These are phyloP conservation scores for Brassica nigra DNA, from an alignment of 345 rosid species.

Conservation along the genomic window DNA sequence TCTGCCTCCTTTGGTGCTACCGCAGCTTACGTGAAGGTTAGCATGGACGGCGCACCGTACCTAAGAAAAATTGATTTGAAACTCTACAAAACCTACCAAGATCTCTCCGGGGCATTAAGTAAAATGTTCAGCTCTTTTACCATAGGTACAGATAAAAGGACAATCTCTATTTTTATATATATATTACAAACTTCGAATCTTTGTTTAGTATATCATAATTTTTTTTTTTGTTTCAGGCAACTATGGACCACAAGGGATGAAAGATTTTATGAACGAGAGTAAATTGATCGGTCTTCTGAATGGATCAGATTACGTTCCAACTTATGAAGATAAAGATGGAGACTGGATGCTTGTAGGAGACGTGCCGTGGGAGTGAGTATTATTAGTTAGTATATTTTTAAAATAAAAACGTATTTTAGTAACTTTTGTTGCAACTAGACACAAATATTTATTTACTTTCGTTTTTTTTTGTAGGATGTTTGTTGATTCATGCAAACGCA, in stretches of 20 bases:
- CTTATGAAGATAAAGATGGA: slow-evolving; percentile 86
- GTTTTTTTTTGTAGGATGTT: slow-evolving; percentile 54
- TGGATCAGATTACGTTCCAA: slow-evolving; percentile 80
- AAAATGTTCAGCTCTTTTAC: slow-evolving; percentile 90
- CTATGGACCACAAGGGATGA: slow-evolving; percentile 74
- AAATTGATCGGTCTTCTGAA: slow-evolving; percentile 72
- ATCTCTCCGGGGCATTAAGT: slow-evolving; percentile 71
- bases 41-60: slow-evolving; percentile 94
- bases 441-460: background rate
- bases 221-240: slow-evolving; percentile 45
- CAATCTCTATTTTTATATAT: background rate
- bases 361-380: slow-evolving; percentile 88
- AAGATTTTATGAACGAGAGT: slow-evolving; percentile 83
- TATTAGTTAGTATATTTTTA: too few relatives aligned
- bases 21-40: slow-evolving; percentile 69
- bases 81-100: slow-evolving; percentile 66
- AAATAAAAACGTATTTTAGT: background rate
- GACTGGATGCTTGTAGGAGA: slow-evolving; percentile 97
- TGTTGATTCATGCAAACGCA: slow-evolving; percentile 75
- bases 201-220: background rate
- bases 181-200: background rate
- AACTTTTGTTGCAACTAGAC: background rate
- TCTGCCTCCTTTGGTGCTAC: background rate
- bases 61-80: slow-evolving; percentile 79
- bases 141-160: slow-evolving; percentile 45